phyloP scores from a whole-genome alignment of 495 filamentous ascomycete genomes.

The Trichoderma asperelloides region DNA sequence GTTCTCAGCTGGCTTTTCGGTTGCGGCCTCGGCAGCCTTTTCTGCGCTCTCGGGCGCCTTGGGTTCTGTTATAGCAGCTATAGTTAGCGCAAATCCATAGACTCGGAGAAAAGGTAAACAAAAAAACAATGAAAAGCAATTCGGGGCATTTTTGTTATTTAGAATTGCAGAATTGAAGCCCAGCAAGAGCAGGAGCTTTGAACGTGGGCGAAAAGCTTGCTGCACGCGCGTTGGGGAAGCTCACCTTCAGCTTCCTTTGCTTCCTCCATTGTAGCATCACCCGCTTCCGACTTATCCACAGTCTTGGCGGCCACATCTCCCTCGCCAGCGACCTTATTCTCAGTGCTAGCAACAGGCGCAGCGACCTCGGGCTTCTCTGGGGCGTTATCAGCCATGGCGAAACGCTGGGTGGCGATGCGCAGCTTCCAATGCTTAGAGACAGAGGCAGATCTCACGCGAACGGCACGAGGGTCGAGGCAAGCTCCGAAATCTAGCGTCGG shows the following conservation, averaged over 20 bases:
- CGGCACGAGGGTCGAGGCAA: neutral
- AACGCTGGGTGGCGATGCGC: conserved; percentile 6
- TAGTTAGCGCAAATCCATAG: conserved; percentile 6
- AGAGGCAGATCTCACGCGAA: conserved; percentile 2
- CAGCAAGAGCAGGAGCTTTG: neutral
- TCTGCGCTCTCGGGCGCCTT: conserved; percentile 11
- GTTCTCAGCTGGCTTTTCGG: conserved; percentile 28
- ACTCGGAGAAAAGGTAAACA: neutral
- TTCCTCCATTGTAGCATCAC: conserved; percentile 3
- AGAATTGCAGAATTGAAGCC: neutral
- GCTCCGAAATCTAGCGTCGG: neutral
- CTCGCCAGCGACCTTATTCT: conserved; percentile 4
- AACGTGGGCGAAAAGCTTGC: conserved; percentile 12
- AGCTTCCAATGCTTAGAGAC: conserved; percentile 1
- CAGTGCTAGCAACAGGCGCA: neutral
- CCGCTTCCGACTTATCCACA: neutral
- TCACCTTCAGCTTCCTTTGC: conserved; percentile 5
- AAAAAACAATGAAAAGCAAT: neutral
- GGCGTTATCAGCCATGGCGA: neutral
- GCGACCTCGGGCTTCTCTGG: conserved; percentile 9
- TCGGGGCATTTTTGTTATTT: neutral
- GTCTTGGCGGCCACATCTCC: neutral
- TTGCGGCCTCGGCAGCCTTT: conserved; percentile 17
- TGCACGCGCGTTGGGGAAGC: neutral
- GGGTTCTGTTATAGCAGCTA: conserved; percentile 4